These are phyloP conservation scores for Epichloe coenophiala DNA, from an alignment of 2,329 filamentous ascomycete genomes.

Conservation along the genomic window DNA sequence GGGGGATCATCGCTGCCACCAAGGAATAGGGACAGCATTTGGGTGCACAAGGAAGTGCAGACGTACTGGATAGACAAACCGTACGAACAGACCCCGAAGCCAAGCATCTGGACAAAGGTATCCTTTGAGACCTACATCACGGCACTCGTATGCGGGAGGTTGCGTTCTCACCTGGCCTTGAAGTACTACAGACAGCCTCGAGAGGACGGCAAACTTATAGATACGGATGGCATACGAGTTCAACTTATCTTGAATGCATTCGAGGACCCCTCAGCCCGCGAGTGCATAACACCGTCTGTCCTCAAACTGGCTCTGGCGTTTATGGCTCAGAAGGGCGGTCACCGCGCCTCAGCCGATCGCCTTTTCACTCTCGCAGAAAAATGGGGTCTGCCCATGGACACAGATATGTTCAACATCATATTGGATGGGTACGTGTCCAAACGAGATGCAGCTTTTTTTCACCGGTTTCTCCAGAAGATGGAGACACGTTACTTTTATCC, in stretches of 20 bases:
- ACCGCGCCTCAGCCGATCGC: constrained; percentile 18
- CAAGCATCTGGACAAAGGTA: constrained; percentile 26
- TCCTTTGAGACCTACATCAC: constrained; percentile 30
- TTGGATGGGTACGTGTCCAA: constrained; percentile 26
- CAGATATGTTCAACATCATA: constrained; percentile 34
- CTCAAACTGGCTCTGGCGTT: constrained; percentile 32
- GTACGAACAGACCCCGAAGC: constrained; percentile 26
- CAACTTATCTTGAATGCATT: constrained; percentile 26
- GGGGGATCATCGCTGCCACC: constrained; percentile 13
- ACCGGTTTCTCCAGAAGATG: constrained; percentile 28
- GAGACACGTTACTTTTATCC: constrained; percentile 22
- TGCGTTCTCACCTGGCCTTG: constrained; percentile 19
- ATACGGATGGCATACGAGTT: constrained; percentile 26
- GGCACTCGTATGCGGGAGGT: constrained; percentile 24
- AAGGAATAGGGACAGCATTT: constrained; percentile 15
- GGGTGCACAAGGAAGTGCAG: constrained; percentile 21
- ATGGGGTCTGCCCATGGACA: constrained; percentile 28
- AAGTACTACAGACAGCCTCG: constrained; percentile 21
- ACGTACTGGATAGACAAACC: constrained; percentile 17
- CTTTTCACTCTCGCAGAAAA: constrained; percentile 25
- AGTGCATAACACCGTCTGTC: constrained; percentile 23
- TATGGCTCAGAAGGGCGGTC: constrained; percentile 22
- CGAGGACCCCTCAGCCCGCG: constrained; percentile 18
- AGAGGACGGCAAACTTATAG: constrained; percentile 15
- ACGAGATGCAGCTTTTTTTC: constrained; percentile 30